Conservation (phyloP, 768 basidiomycete species). For the Rhodotorula toruloides region DNA sequence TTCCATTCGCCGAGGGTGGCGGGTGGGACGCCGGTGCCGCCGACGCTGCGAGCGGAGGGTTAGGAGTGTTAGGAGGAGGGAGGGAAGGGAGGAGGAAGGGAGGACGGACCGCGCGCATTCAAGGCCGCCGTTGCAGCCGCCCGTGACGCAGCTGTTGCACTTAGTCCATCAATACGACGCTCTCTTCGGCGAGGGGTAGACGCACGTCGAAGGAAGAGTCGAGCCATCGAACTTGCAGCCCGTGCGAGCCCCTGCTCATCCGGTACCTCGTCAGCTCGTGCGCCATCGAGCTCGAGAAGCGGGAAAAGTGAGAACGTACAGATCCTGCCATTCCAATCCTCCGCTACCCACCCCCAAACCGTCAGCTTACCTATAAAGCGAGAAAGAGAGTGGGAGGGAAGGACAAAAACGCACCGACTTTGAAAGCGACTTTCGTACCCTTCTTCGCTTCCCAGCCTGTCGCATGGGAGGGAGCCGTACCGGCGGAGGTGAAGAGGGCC, state of each 20-base stretch:
- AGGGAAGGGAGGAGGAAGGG: too few species aligned
- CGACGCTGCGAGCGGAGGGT: background rate
- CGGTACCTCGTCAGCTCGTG: background rate
- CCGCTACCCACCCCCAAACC: constrained; percentile 45
- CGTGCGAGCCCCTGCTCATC: constrained; percentile 44
- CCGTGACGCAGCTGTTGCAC: constrained; percentile 48
- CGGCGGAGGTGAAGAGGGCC: constrained; percentile 33
- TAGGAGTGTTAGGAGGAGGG: too few species aligned
- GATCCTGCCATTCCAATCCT: constrained; percentile 64
- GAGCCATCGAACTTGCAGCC: constrained; percentile 48
- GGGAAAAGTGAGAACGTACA: constrained; percentile 41
- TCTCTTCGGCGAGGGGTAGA: too few species aligned
- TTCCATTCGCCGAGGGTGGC: constrained; percentile 34
- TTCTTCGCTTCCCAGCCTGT: constrained; percentile 36
- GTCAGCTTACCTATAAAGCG: too few species aligned
- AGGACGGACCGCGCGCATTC: constrained; percentile 7
- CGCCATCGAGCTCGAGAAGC: background rate
- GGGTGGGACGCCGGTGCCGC: constrained; percentile 47
- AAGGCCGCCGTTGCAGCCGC: constrained; percentile 44
- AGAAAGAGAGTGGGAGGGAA: background rate
- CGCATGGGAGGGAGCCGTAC: constrained; percentile 18
- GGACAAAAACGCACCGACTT: constrained; percentile 45
- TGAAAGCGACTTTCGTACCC: constrained; percentile 51
- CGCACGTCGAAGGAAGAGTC: constrained; percentile 45
- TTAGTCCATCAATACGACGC: too few species aligned